Percentiles rank a stretch among this genome's conserved stretches.
phyloP scores from a whole-genome alignment of 768 basidiomycete species.

The Trichaptum fuscoviolaceum region DNA sequence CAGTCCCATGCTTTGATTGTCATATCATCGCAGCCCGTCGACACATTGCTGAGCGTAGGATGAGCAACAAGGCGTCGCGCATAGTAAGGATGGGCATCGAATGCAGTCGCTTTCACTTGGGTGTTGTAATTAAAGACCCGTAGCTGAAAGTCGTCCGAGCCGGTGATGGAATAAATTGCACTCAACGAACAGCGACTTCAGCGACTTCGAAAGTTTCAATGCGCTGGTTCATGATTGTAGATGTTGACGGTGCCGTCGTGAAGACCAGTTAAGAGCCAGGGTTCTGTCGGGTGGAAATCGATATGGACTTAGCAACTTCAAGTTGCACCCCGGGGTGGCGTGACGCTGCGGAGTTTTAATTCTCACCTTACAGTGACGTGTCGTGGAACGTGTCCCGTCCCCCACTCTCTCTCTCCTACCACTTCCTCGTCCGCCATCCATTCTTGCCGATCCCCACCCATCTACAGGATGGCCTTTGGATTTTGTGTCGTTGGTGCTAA shows the following conservation, averaged over 20 bases:
- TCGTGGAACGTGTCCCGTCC: too few relatives aligned
- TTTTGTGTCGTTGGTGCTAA: too few relatives aligned
- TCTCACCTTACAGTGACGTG: too few relatives aligned
- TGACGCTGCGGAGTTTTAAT: too few relatives aligned
- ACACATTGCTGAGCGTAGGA: constrained; percentile 83
- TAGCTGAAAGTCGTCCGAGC: constrained; percentile 86
- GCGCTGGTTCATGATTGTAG: constrained; percentile 91
- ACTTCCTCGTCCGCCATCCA: too few relatives aligned
- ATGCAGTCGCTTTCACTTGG: constrained; percentile 88
- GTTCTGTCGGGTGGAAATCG: constrained; percentile 96
- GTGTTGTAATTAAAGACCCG: constrained; percentile 99
- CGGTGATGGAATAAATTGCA: constrained; percentile 88
- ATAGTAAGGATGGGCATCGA: constrained; percentile 98
- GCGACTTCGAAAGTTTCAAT: constrained; percentile 98
- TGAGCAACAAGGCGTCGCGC: constrained; percentile 96
- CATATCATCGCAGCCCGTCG: too few relatives aligned
- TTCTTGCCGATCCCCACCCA: too few relatives aligned
- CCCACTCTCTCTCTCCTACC: too few relatives aligned
- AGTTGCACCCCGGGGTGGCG: too few relatives aligned
- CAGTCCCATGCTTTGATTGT: too few relatives aligned
- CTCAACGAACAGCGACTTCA: constrained; percentile 92
- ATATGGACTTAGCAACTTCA: too few relatives aligned
- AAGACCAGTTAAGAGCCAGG: constrained; percentile 86
- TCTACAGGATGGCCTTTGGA: too few relatives aligned
- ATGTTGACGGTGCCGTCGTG: constrained; percentile 98